Conservation (phyloP, 768 basidiomycete genomes). For the Lentinula guzmanii region DNA sequence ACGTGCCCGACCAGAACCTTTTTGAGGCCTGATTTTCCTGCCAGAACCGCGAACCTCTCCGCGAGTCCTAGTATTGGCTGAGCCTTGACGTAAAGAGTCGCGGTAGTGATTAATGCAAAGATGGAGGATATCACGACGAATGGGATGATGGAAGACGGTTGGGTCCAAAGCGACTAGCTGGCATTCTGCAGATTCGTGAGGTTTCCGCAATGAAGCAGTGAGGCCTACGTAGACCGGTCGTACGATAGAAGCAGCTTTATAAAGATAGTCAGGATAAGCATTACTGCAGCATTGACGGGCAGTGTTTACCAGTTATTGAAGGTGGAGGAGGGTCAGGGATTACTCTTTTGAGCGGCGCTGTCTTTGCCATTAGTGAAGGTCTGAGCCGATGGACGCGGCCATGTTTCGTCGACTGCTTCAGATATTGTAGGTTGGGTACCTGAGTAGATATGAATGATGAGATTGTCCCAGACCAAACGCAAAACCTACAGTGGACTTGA, state of each 20-base stretch:
- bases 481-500: slow-evolving; percentile 3
- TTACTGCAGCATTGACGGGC: slow-evolving; percentile 5
- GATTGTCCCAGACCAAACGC: not conserved
- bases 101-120: slow-evolving; percentile 85
- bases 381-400: not conserved
- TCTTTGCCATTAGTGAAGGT: not conserved
- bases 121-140: slow-evolving; percentile 90
- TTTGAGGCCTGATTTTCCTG: slow-evolving; percentile 84
- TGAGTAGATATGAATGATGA: not conserved
- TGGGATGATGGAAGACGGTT: slow-evolving; percentile 82
- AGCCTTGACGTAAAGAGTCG: slow-evolving; percentile 87
- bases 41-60: slow-evolving; percentile 88
- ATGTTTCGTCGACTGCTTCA: not conserved
- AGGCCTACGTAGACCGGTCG: slow-evolving; percentile 58
- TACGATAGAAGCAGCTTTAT: slow-evolving; percentile 29
- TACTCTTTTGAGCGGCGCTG: not conserved
- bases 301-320: slow-evolving; percentile 3
- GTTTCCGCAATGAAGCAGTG: slow-evolving; percentile 48
- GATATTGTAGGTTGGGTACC: not conserved
- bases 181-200: slow-evolving; percentile 29
- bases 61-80: slow-evolving; percentile 87
- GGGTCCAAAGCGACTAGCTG: slow-evolving; percentile 64
- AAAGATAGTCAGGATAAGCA: not conserved
- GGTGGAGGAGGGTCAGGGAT: not conserved
- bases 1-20: slow-evolving; percentile 87